Conservation (phyloP, 768 basidiomycete species). For the Kwoniella shandongensis region DNA sequence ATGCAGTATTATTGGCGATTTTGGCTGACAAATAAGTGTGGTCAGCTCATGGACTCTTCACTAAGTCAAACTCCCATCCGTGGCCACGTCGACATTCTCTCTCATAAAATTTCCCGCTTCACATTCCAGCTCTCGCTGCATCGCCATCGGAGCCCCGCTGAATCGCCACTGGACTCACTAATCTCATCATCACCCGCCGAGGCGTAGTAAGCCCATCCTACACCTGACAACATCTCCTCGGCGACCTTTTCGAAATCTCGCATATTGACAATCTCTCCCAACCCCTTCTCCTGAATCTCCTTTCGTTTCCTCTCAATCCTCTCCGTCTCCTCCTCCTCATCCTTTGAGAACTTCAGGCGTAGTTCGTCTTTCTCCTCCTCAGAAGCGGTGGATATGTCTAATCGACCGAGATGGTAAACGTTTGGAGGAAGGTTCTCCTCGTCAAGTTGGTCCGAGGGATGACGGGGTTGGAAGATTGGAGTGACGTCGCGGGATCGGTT, state of each 20-base stretch:
- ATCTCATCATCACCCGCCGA: constrained; percentile 47
- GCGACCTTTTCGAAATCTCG: constrained; percentile 50
- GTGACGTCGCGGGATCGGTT: constrained; percentile 46
- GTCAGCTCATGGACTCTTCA: background rate
- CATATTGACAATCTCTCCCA: constrained; percentile 44
- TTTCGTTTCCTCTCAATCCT: constrained; percentile 25
- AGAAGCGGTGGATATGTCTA: constrained; percentile 28
- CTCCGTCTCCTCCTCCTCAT: constrained; percentile 37
- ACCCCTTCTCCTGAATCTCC: constrained; percentile 40
- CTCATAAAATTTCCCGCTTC: too few species aligned
- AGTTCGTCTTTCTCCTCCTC: constrained; percentile 39
- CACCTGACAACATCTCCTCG: constrained; percentile 49
- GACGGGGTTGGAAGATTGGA: constrained; percentile 46
- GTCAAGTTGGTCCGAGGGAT: constrained; percentile 48
- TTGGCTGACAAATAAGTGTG: constrained; percentile 17
- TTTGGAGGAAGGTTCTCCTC: constrained; percentile 39
- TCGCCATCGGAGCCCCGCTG: too few species aligned
- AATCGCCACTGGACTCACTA: constrained; percentile 22
- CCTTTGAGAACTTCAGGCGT: constrained; percentile 32
- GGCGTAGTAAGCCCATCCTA: constrained; percentile 54
- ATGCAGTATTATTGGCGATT: constrained; percentile 58
- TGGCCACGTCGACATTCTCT: too few species aligned
- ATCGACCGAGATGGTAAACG: constrained; percentile 34
- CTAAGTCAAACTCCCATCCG: background rate
- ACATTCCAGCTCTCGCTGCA: too few species aligned